Conservation (phyloP, 139 green algal genomes). For the Penium margaritaceum region DNA sequence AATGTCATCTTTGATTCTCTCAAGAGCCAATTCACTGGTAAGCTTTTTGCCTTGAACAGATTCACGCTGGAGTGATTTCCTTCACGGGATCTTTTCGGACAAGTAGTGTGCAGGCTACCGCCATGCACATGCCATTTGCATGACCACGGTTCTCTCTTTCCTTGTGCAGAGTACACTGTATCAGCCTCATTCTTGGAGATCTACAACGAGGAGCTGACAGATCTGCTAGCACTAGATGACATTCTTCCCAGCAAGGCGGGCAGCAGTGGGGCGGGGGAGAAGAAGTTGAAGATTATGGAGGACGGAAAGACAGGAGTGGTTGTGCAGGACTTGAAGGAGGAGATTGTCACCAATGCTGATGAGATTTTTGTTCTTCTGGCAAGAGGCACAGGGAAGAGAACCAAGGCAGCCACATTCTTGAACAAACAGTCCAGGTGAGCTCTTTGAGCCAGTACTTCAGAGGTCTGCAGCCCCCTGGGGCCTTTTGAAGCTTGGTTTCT, state of each 20-base stretch:
- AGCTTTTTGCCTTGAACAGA: too few species aligned
- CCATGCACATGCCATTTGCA: too few species aligned
- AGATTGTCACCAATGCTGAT: conserved; percentile 69
- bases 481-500: too few species aligned
- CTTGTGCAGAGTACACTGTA: conserved; percentile 62
- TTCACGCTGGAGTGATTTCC: too few species aligned
- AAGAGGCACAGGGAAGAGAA: conserved; percentile 72
- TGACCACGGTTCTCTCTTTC: too few species aligned
- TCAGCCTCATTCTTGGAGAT: conserved; percentile 89
- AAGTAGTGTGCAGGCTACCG: too few species aligned
- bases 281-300: too few species aligned
- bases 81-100: too few species aligned
- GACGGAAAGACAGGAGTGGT: conserved; percentile 66
- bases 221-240: conserved; percentile 66
- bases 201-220: conserved; percentile 98
- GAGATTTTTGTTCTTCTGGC: conserved; percentile 89
- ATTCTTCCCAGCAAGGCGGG: too few species aligned
- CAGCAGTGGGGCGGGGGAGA: too few species aligned
- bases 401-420: conserved; percentile 88
- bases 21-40: conserved; percentile 60
- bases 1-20: conserved; percentile 88
- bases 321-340: conserved; percentile 85
- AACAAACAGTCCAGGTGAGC: conserved; percentile 94
- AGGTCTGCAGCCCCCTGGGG: too few species aligned
- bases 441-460: too few species aligned